Evolutionary conservation across 768 basidiomycete species (phyloP).

Genomic region (Leccinellum albellum): DNA sequence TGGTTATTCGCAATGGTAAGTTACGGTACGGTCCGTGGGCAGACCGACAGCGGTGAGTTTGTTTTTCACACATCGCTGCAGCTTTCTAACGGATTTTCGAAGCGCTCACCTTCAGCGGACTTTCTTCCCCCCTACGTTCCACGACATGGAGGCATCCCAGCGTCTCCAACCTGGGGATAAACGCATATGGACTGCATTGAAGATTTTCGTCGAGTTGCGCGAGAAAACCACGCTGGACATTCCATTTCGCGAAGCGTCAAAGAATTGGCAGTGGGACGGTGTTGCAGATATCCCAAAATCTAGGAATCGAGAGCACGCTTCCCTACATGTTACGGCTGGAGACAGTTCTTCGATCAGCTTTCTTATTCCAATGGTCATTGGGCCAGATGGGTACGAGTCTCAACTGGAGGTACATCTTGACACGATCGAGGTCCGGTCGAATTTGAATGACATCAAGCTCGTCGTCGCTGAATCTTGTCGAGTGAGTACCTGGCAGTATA

Average conservation of each 20-base stretch:
- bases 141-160: conserved; percentile 52
- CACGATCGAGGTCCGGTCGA: conserved; percentile 71
- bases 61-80: not conserved
- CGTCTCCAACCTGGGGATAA: conserved; percentile 71
- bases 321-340: conserved; percentile 69
- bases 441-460: conserved; percentile 83
- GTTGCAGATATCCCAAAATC: conserved; percentile 44
- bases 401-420: conserved; percentile 80
- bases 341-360: conserved; percentile 86
- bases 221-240: conserved; percentile 74
- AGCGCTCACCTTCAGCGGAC: conserved; percentile 73
- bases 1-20: conserved; percentile 71
- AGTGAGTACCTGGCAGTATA: conserved; percentile 38
- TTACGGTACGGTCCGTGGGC: conserved; percentile 95
- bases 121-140: conserved; percentile 83
- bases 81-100: conserved; percentile 3
- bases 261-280: conserved; percentile 97
- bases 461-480: conserved; percentile 74
- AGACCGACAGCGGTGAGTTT: conserved; percentile 77
- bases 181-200: conserved; percentile 78
- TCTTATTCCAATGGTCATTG: conserved; percentile 76
- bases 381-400: conserved; percentile 71
- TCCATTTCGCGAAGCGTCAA: conserved; percentile 91
- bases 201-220: conserved; percentile 76
- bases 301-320: conserved; percentile 61